Percentiles rank a stretch among this genome's conserved stretches.
phyloP scores from a whole-genome alignment of 2,329 filamentous ascomycete species.

The Epichloe aotearoae region DNA sequence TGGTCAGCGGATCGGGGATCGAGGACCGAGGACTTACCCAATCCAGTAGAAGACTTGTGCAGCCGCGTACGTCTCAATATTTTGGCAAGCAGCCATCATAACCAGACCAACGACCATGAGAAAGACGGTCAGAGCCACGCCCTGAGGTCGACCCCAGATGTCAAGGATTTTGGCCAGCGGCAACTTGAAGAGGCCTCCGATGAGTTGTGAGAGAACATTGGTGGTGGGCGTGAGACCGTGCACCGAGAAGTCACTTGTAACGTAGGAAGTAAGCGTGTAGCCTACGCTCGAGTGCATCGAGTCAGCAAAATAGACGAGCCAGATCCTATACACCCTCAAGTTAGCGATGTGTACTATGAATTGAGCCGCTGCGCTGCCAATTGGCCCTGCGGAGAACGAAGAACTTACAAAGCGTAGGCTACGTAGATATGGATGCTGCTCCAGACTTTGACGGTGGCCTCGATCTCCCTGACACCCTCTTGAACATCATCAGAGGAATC shows the following conservation, averaged over 20 bases:
- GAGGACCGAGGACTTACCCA: slow-evolving; percentile 13
- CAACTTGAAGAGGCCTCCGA: slow-evolving; percentile 46
- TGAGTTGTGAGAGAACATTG: slow-evolving; percentile 37
- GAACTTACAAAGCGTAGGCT: slow-evolving; percentile 1
- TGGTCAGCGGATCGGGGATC: too few relatives aligned
- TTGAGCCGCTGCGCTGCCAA: not conserved
- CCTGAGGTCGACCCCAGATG: slow-evolving; percentile 49
- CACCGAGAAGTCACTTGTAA: slow-evolving; percentile 29
- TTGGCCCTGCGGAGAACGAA: not conserved
- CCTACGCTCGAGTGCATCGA: slow-evolving; percentile 3
- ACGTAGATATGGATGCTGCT: not conserved
- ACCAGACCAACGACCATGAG: slow-evolving; percentile 37
- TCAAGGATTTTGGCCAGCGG: slow-evolving; percentile 50
- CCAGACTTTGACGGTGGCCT: not conserved
- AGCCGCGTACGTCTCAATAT: slow-evolving; percentile 32
- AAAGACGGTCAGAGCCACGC: slow-evolving; percentile 39
- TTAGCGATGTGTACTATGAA: slow-evolving; percentile 16
- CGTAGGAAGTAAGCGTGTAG: not conserved
- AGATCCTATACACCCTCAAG: slow-evolving; percentile 4
- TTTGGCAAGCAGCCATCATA: slow-evolving; percentile 45
- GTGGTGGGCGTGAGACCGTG: slow-evolving; percentile 43
- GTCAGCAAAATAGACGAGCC: slow-evolving; percentile 4
- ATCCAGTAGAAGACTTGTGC: slow-evolving; percentile 49
- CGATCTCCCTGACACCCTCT: not conserved
- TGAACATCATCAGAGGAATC: not conserved